Evolutionary conservation across 1,139 yeast genomes (phyloP).

Genomic region (Lodderomyces theae): DNA sequence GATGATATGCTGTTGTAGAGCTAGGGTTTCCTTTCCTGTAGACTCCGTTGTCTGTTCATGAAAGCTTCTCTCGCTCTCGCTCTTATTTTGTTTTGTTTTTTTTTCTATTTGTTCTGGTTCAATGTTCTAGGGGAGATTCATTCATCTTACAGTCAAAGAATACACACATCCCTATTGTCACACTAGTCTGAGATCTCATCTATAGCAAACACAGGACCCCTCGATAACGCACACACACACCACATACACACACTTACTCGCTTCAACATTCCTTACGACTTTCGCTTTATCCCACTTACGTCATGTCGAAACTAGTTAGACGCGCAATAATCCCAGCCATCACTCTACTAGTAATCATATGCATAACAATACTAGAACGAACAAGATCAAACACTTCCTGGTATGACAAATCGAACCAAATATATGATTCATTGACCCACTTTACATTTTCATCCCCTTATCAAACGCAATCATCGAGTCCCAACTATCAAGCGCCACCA

Average conservation of each 20-base stretch:
- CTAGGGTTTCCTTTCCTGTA: too few relatives aligned
- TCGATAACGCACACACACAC: not conserved
- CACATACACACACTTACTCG: not conserved
- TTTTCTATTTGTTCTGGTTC: too few relatives aligned
- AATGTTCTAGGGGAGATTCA: too few relatives aligned
- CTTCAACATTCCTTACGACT: not conserved
- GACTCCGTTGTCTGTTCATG: too few relatives aligned
- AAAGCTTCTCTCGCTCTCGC: too few relatives aligned
- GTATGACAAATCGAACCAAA: conserved; percentile 15
- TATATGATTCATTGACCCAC: conserved; percentile 23
- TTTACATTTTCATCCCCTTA: conserved; percentile 12
- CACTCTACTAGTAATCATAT: conserved; percentile 9
- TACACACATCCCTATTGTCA: too few relatives aligned
- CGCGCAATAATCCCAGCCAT: conserved; percentile 12
- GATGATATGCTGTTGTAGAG: not conserved
- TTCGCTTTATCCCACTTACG: not conserved
- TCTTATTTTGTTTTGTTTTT: too few relatives aligned
- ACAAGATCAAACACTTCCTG: conserved; percentile 9
- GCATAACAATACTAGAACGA: conserved; percentile 11
- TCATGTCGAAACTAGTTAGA: conserved; percentile 13
- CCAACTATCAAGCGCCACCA: too few relatives aligned
- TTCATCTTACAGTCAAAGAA: too few relatives aligned
- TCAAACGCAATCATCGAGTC: conserved; percentile 1
- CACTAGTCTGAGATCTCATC: too few relatives aligned
- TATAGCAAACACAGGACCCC: too few relatives aligned